Evolutionary conservation across 306 rosid genomes (phyloP).

Genomic region (Castanopsis chinensis): DNA sequence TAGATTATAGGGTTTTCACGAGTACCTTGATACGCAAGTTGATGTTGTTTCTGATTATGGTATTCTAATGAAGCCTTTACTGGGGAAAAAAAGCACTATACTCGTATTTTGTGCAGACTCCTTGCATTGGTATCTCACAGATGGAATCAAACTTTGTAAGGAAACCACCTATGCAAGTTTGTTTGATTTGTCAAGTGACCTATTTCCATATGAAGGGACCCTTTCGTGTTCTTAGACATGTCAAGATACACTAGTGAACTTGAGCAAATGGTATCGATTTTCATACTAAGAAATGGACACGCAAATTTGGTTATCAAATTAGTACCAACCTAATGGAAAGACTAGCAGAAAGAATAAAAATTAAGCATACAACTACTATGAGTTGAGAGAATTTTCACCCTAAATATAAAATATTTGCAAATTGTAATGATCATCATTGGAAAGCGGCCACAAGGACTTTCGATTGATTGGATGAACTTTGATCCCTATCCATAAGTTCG

Average conservation of each 20-base stretch:
- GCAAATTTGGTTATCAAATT: conserved; percentile 2
- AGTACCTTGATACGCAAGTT: too few species aligned
- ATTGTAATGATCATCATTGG: conserved; percentile 41
- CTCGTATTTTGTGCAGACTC: too few species aligned
- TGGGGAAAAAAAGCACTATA: too few species aligned
- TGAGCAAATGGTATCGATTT: neutral
- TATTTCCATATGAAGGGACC: too few species aligned
- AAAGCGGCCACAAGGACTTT: conserved; percentile 64
- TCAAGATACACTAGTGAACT: neutral
- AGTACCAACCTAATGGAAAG: conserved; percentile 8
- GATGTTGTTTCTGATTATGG: too few species aligned
- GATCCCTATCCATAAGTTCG: conserved; percentile 93
- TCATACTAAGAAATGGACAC: neutral
- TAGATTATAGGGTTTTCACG: too few species aligned
- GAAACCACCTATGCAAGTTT: too few species aligned
- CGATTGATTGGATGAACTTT: conserved; percentile 69
- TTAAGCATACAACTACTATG: neutral
- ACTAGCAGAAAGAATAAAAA: conserved; percentile 12
- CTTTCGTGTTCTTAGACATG: too few species aligned
- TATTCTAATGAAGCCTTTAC: too few species aligned
- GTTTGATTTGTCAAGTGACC: too few species aligned
- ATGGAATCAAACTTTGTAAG: too few species aligned
- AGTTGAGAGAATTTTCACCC: conserved; percentile 38
- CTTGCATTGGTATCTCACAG: too few species aligned
- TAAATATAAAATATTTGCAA: conserved; percentile 75